Conservation (phyloP, 2,329 filamentous ascomycete genomes). For the Aspergillus latus region DNA sequence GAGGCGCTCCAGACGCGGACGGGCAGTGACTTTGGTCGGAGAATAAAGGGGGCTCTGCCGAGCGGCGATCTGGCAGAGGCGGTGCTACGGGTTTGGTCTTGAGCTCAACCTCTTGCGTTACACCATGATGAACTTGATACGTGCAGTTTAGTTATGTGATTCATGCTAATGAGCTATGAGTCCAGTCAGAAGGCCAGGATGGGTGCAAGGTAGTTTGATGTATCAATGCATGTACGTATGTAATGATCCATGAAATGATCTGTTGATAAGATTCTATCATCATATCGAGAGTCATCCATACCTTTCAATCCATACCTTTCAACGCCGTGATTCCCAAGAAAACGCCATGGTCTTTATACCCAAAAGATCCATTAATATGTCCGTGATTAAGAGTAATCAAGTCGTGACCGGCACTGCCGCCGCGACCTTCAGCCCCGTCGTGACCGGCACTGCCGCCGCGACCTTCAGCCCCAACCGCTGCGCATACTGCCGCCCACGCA, state of each 20-base stretch:
- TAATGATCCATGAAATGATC: background rate
- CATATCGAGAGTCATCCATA: no score
- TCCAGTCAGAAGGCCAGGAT: background rate
- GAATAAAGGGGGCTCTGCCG: background rate
- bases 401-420: no score
- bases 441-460: background rate
- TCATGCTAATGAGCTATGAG: background rate
- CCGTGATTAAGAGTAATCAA: no score
- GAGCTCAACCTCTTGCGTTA: background rate
- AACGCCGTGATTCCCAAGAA: no score
- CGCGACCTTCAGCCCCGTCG: background rate
- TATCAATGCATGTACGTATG: background rate
- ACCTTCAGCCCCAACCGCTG: background rate
- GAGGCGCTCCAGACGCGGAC: slow-evolving; percentile 44
- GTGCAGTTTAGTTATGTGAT: background rate
- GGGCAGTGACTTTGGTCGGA: slow-evolving; percentile 8
- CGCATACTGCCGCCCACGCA: background rate
- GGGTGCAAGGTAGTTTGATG: background rate
- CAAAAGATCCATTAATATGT: no score
- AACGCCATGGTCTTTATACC: no score
- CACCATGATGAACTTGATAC: background rate
- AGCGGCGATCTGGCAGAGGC: slow-evolving; percentile 11
- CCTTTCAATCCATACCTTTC: no score
- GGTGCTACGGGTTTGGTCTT: slow-evolving; percentile 13
- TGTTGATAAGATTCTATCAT: background rate